Evolutionary conservation across 768 basidiomycete species (phyloP), one percentile per base, ranked within the genome.

Genomic region (Naganishia antarctica): DNA sequence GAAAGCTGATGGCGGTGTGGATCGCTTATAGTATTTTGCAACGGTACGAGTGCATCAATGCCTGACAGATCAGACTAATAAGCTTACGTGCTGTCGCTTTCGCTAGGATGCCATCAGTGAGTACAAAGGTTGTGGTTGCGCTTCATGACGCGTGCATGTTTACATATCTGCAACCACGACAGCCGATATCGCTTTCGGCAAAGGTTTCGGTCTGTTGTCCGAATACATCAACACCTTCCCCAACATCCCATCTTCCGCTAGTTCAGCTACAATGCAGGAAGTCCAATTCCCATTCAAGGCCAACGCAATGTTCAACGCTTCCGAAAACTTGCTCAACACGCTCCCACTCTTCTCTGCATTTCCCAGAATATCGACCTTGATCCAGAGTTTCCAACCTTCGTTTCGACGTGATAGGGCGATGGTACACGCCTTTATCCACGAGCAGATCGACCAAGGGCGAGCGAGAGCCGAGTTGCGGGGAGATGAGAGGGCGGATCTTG

Each of bases 31-130:
- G 53, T 57, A 57, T 16, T 37, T 57, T 12, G n/a, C 53, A 11
- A 18, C 34, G 21, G 53, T 57, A n/a, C 8, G 37, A 37, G 32
- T 34, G 25, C 21, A 49, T 5, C 8, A 26, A 7, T 49, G 9
- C 47, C 23, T 49, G 8, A 44, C 18, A 7, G n/a, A 18, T 44
- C 11, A 9, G n/a, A 9, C 18, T 44, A 18, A 15, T 44, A 5
- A 18, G n/a, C 11, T 44, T 11, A n/a, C 34, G 34, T 37, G 34
- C 34, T 7, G 7, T 37, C 34, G 8, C 7, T 37, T 15, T 50
- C 26, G 8, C n/a, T 26, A 73, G 72, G 73, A 73, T 60, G 73
- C 70, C 0, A 73, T 73, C 57, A 69, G 71, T 70, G 26, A 46
- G 69, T 48, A 37, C 15, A n/a, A n/a, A n/a, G n/a, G n/a, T 37